Evolutionary conservation across 768 basidiomycete genomes (phyloP).

Genomic region (Macrolepiota fuliginosa): DNA sequence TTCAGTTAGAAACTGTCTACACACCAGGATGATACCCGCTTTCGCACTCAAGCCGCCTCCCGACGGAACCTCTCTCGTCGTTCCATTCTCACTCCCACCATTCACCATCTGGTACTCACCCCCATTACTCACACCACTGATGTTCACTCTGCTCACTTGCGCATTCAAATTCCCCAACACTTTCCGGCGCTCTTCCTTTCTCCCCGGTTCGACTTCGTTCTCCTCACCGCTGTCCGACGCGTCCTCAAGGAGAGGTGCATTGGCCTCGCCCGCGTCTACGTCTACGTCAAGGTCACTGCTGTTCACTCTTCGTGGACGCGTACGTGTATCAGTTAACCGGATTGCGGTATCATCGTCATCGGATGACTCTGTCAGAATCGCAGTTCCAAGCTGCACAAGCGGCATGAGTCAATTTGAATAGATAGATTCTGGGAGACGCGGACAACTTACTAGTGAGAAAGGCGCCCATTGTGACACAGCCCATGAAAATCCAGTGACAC

Average conservation of each 20-base stretch:
- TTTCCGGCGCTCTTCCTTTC: conserved; percentile 20
- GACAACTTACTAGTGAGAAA: conserved; percentile 72
- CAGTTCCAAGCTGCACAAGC: conserved; percentile 67
- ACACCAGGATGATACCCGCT: conserved; percentile 83
- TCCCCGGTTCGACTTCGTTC: conserved; percentile 21
- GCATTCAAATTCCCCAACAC: conserved; percentile 45
- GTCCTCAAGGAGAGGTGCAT: conserved; percentile 26
- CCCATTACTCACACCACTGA: conserved; percentile 23
- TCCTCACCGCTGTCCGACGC: conserved; percentile 29
- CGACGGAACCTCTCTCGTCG: conserved; percentile 11
- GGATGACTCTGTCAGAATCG: conserved; percentile 65
- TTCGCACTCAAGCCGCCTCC: conserved; percentile 63
- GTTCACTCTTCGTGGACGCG: conserved; percentile 21
- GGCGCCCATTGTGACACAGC: conserved; percentile 93
- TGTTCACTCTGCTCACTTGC: conserved; percentile 45
- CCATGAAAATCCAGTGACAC: conserved; percentile 88
- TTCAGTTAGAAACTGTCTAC: conserved; percentile 23
- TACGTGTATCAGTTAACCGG: conserved; percentile 43
- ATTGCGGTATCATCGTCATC: conserved; percentile 36
- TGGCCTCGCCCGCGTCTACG: conserved; percentile 25
- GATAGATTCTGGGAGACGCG: background rate
- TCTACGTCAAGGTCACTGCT: conserved; percentile 8
- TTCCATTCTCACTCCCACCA: conserved; percentile 4
- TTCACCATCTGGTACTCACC: conserved; percentile 28
- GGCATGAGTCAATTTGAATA: background rate